Conservation (phyloP, 1,284 basidiomycete genomes). For the Thecaphora thlaspeos region DNA sequence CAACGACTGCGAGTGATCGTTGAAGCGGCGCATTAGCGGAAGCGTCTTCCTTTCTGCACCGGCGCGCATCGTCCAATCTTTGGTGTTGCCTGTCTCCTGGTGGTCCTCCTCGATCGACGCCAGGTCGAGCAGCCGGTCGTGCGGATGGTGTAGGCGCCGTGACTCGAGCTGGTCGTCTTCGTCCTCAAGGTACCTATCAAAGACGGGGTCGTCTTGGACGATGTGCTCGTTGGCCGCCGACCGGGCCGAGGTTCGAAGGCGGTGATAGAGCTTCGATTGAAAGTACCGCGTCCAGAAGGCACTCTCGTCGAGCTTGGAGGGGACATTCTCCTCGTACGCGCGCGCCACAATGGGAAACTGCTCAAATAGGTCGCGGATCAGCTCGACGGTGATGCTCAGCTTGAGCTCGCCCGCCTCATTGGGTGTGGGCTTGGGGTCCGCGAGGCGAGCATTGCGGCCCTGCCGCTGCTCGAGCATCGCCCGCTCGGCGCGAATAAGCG, state of each 20-base stretch:
- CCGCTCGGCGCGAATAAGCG: constrained; percentile 47
- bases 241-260: constrained; percentile 86
- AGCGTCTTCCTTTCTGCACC: constrained; percentile 81
- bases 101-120: constrained; percentile 90
- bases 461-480: constrained; percentile 43
- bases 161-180: constrained; percentile 91
- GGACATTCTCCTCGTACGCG: constrained; percentile 90
- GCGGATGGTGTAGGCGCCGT: constrained; percentile 67
- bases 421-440: constrained; percentile 51
- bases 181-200: constrained; percentile 90
- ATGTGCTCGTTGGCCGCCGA: constrained; percentile 79
- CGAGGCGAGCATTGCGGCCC: constrained; percentile 50
- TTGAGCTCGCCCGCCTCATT: constrained; percentile 64
- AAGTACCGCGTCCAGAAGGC: constrained; percentile 98
- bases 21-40: constrained; percentile 93
- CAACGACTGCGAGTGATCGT: constrained; percentile 89
- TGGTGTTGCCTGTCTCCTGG: constrained; percentile 80
- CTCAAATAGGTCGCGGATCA: constrained; percentile 93
- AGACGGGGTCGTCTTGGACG: constrained; percentile 85
- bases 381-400: constrained; percentile 86
- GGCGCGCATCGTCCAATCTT: constrained; percentile 92
- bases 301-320: constrained; percentile 78
- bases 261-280: constrained; percentile 88
- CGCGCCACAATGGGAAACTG: constrained; percentile 92
- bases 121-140: constrained; percentile 79